phyloP scores from a whole-genome alignment of 2,329 filamentous ascomycete species.

The Microthyrium microscopicum region DNA sequence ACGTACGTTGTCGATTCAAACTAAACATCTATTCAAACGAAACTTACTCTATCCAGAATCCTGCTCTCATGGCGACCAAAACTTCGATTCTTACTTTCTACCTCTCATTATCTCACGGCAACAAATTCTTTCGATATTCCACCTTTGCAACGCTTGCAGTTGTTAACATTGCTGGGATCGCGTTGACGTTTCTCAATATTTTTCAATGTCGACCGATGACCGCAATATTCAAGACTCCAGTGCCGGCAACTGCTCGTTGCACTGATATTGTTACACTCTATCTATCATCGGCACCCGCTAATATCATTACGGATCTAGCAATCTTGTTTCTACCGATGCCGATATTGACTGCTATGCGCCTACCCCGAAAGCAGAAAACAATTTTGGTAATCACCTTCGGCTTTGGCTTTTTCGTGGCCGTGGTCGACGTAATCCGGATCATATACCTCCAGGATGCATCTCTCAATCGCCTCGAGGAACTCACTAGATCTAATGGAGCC shows the following conservation, averaged over 20 bases:
- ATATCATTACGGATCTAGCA: constrained; percentile 79
- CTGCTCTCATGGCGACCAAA: constrained; percentile 78
- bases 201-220: constrained; percentile 65
- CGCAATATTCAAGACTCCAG: constrained; percentile 46
- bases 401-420: constrained; percentile 70
- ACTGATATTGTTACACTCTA: constrained; percentile 47
- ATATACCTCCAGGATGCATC: constrained; percentile 71
- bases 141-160: constrained; percentile 64
- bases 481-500: constrained; percentile 15
- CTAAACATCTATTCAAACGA: constrained; percentile 4
- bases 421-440: constrained; percentile 78
- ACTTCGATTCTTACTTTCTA: constrained; percentile 89
- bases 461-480: constrained; percentile 27
- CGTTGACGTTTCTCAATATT: constrained; percentile 71
- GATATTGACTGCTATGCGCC: constrained; percentile 68
- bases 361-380: constrained; percentile 73
- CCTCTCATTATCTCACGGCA: constrained; percentile 62
- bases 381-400: constrained; percentile 77
- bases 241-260: constrained; percentile 32
- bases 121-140: constrained; percentile 60
- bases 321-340: constrained; percentile 80
- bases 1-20: constrained; percentile 27
- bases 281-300: constrained; percentile 66
- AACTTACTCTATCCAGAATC: constrained; percentile 42
- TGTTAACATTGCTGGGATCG: constrained; percentile 62